phyloP scores from a whole-genome alignment of 2,329 filamentous ascomycete species.

The Didymella exigua region DNA sequence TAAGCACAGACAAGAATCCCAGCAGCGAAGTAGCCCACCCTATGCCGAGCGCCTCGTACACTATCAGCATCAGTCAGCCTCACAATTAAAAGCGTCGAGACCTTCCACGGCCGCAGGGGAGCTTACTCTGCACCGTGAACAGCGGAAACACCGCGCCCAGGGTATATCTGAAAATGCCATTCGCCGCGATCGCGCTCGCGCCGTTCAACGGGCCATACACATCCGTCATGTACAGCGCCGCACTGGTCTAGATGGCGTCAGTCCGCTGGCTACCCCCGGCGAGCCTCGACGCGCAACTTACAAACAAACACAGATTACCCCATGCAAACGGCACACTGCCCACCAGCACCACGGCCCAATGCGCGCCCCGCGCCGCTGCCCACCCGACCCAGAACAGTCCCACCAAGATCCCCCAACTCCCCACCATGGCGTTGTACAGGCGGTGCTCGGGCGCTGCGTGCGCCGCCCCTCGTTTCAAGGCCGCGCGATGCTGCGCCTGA shows the following conservation, averaged over 20 bases:
- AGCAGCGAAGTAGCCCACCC: constrained; percentile 50
- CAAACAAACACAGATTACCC: constrained; percentile 66
- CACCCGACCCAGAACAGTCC: constrained; percentile 67
- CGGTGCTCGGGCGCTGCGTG: constrained; percentile 61
- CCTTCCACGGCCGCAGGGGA: too few relatives aligned
- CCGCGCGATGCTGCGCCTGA: constrained; percentile 36
- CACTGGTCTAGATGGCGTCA: constrained; percentile 25
- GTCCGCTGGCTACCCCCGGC: too few relatives aligned
- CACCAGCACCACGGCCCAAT: constrained; percentile 59
- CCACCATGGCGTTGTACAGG: constrained; percentile 64
- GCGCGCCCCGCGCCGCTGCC: constrained; percentile 55
- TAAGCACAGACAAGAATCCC: constrained; percentile 46
- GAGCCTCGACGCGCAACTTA: constrained; percentile 42
- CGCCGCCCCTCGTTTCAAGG: constrained; percentile 30
- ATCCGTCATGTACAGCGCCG: constrained; percentile 39
- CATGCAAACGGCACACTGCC: constrained; percentile 64
- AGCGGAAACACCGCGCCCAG: constrained; percentile 46
- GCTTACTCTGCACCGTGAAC: constrained; percentile 46
- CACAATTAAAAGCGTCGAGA: background rate
- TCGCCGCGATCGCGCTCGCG: constrained; percentile 46
- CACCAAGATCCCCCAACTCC: constrained; percentile 59
- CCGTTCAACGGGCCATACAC: constrained; percentile 42
- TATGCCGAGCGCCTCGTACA: constrained; percentile 43
- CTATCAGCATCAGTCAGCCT: constrained; percentile 5
- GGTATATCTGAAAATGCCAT: constrained; percentile 47